A percentile compares a stretch with the other conserved stretches of the same genome.
These are phyloP conservation scores for Colletotrichum acutatum DNA, from an alignment of 2,329 filamentous ascomycete genomes.

Conservation along the genomic window DNA sequence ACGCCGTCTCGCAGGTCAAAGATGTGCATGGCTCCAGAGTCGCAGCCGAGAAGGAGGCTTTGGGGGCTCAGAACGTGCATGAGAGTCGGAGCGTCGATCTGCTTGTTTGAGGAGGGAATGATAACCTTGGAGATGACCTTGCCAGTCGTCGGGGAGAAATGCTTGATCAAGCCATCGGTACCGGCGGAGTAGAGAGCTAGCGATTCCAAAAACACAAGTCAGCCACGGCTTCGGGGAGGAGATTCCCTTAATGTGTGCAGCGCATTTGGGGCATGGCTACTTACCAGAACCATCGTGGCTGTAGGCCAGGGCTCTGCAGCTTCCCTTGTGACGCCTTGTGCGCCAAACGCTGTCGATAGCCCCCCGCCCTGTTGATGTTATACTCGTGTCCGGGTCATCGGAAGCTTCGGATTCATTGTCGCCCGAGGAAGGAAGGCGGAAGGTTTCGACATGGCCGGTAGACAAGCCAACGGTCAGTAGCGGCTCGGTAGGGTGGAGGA, in stretches of 20 bases:
- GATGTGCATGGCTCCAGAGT: constrained; percentile 89
- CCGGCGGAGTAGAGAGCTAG: constrained; percentile 72
- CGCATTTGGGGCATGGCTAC: constrained; percentile 47
- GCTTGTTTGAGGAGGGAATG: constrained; percentile 69
- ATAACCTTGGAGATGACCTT: constrained; percentile 84
- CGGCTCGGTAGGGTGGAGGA: constrained; percentile 85
- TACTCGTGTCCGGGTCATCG: constrained; percentile 58
- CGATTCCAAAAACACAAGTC: constrained; percentile 7
- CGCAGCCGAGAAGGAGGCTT: constrained; percentile 87
- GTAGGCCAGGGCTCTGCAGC: constrained; percentile 85
- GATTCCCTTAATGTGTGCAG: neutral
- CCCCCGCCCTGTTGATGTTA: constrained; percentile 71
- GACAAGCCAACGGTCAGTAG: constrained; percentile 88
- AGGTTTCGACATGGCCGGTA: constrained; percentile 86
- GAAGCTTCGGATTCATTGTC: constrained; percentile 63
- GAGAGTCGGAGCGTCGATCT: constrained; percentile 79
- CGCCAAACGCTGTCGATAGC: constrained; percentile 87
- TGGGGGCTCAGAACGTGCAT: constrained; percentile 88
- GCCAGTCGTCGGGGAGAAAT: constrained; percentile 68
- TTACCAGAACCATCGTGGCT: constrained; percentile 78
- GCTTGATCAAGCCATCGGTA: constrained; percentile 67
- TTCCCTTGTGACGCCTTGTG: constrained; percentile 92
- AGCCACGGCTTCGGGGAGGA: constrained; percentile 20
- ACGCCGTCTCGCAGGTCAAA: constrained; percentile 79
- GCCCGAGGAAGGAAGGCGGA: constrained; percentile 72